Base-by-base conservation (phyloP, 2,329 filamentous ascomycete species). In the Botryosphaeria agaves region DNA sequence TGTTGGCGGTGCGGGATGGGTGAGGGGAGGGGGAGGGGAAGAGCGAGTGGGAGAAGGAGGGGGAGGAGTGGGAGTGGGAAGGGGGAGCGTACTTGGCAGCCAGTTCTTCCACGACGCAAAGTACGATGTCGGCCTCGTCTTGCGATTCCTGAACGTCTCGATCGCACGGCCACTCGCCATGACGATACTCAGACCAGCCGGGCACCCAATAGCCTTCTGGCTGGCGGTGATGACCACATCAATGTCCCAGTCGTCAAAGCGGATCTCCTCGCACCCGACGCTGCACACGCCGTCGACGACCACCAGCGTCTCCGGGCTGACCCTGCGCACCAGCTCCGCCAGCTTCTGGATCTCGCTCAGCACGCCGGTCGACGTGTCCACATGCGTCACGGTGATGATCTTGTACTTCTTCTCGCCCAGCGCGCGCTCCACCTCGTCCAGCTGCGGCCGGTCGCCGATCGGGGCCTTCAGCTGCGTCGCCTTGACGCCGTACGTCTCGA, bases 61-160 rank as follows among this genome's bases (percentile, higher is more conserved):
- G 21, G 17, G 9, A 14, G 9, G 18, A 7, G 18, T 7, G 18
- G 5, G 27, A 8, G 15, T 16, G 14, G 30, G 14, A 17, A 28
- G n/a, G 14, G 32, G 33, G 27, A 16, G 56, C 69, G 46, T 64
- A 82, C 76, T 89, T 28, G 87, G 87, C 34, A 85, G 63, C 89
- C 89, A 98, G 60, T 95, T 95, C 66, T 84, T 85, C 66, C 94
- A 82, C 8, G 81, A 92, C 32, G 81, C 85, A 56, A 94, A 98
- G 68, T 95, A 98, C 14, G 84, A 80, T 14, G 73, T 68, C 2
- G 85, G 81, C 8, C 78, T 77, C 7, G 73, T 76, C 63, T 87
- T 87, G 51, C 89, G 72, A 44, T 64, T 69, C 56, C 87, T 72
- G 56, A 91, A 79, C 7, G 64, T 62, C 46, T 89, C 66, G 43